phyloP scores from a whole-genome alignment of 1,139 yeast genomes.

The Scheffersomyces stambukii region DNA sequence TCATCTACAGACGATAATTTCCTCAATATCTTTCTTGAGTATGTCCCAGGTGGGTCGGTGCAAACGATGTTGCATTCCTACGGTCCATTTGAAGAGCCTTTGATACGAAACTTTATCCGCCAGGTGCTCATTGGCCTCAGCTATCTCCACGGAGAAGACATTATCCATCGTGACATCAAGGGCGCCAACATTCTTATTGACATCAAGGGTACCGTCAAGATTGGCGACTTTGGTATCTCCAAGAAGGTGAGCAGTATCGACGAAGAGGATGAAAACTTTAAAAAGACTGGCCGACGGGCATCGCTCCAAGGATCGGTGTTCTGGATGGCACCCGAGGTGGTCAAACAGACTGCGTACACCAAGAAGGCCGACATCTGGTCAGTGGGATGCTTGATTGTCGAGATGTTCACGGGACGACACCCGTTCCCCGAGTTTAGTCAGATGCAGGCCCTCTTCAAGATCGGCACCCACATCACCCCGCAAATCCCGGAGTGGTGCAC shows the following conservation, averaged over 20 bases:
- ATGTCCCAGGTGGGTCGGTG: conserved; percentile 96
- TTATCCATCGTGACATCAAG: conserved; percentile 87
- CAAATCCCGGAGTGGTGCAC: conserved; percentile 77
- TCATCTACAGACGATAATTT: conserved; percentile 68
- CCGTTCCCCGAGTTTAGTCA: conserved; percentile 93
- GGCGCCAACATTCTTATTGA: conserved; percentile 92
- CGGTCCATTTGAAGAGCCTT: conserved; percentile 90
- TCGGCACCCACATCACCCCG: conserved; percentile 79
- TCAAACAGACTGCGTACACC: conserved; percentile 84
- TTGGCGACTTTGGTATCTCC: conserved; percentile 92
- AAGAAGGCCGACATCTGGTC: conserved; percentile 95
- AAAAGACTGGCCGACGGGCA: conserved; percentile 55
- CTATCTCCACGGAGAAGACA: conserved; percentile 76
- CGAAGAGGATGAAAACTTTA: conserved; percentile 19
- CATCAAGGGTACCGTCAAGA: conserved; percentile 85
- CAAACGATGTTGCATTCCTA: conserved; percentile 79
- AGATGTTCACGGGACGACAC: conserved; percentile 92
- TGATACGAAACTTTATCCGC: conserved; percentile 75
- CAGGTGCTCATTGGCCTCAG: conserved; percentile 81
- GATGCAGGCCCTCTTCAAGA: conserved; percentile 93
- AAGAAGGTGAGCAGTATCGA: conserved; percentile 52
- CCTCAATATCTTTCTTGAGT: conserved; percentile 83
- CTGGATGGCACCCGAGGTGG: conserved; percentile 99
- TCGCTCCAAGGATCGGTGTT: conserved; percentile 91
- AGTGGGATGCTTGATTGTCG: conserved; percentile 84